Evolutionary conservation across 1,284 basidiomycete species (phyloP), one percentile per base, ranked within the genome.

Genomic region (Tilletia horrida): DNA sequence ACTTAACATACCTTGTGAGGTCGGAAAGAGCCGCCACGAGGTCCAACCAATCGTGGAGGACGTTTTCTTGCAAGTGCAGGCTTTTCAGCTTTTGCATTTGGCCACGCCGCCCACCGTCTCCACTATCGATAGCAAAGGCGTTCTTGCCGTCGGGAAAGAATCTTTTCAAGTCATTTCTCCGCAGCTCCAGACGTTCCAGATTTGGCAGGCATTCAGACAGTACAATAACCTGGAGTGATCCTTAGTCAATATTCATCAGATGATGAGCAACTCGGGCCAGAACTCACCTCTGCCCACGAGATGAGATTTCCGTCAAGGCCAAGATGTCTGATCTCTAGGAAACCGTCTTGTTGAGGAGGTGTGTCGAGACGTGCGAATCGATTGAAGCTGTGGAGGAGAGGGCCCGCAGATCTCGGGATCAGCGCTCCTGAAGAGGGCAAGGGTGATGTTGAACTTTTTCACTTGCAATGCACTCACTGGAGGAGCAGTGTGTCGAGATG

Each of bases 11-110:
- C 89, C 74, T 82, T 18, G 85, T 79, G 65, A 90, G 86, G 21
- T 79, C 71, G 21, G 72, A 72, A 29, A 91, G 76, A 4, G 86
- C 84, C 25, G 80, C 66, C 66, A 84, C 85, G 1, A 88, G 81
- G 62, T 86, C 83, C 31, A 76, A 71, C 90, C 91, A 93, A 69
- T 87, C 83, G 1, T 76, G 75, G 40, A 91, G 84, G 11, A 82
- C 68, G 83, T 95, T 95, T 55, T 85, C 86, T 74, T 91, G 90
- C 40, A 96, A 83, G 78, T 92, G 93, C 68, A 96, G 82, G 29
- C 84, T 84, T 63, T 84, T 81, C 44, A 59, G 92, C 79, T 21
- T 83, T 44, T 3, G 66, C 63, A 50, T 6, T 4, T 40, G 35
- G 35, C 6, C 35, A 6, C 11, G 35, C 11, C 35, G 35, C 11